These are phyloP conservation scores for Oleoguttula mirabilis DNA, from an alignment of 495 filamentous ascomycete species.

Conservation along the genomic window DNA sequence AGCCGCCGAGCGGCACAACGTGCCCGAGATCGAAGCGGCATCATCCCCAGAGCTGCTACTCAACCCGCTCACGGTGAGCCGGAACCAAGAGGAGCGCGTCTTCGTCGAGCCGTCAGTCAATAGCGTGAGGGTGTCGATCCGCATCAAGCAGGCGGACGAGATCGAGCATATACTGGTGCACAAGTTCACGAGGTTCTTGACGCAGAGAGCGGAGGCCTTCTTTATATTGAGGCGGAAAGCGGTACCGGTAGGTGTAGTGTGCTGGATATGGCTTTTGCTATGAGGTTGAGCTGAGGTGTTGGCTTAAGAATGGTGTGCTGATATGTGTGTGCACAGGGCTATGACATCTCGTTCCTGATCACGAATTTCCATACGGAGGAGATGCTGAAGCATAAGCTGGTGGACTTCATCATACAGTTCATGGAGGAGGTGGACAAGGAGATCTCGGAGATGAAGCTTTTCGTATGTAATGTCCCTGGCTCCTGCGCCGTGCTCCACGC, in stretches of 20 bases:
- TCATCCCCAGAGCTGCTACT: constrained; percentile 91
- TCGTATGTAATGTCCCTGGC: constrained; percentile 45
- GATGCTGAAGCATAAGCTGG: constrained; percentile 96
- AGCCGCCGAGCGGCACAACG: constrained; percentile 89
- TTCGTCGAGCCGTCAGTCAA: constrained; percentile 93
- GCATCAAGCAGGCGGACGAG: constrained; percentile 98
- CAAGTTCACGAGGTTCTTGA: constrained; percentile 94
- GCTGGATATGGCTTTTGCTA: not conserved
- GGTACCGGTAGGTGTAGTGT: constrained; percentile 54
- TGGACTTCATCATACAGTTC: constrained; percentile 97
- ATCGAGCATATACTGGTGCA: constrained; percentile 96
- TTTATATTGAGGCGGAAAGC: constrained; percentile 93
- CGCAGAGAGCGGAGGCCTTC: constrained; percentile 92
- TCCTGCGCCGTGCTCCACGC: not conserved
- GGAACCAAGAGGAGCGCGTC: constrained; percentile 92
- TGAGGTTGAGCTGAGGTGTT: too few species aligned
- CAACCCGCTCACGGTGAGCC: constrained; percentile 72
- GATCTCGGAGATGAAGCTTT: constrained; percentile 99
- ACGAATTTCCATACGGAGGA: constrained; percentile 97
- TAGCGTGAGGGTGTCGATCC: constrained; percentile 87
- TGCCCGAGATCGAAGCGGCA: constrained; percentile 88
- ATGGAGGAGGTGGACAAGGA: constrained; percentile 99
- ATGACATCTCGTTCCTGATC: constrained; percentile 97
- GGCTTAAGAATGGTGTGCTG: constrained; percentile 3
- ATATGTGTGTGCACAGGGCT: constrained; percentile 49